Percentiles rank a stretch among this genome's conserved stretches.
These are phyloP conservation scores for Geosmithia morbida DNA, from an alignment of 2,329 filamentous ascomycete species.

Conservation along the genomic window DNA sequence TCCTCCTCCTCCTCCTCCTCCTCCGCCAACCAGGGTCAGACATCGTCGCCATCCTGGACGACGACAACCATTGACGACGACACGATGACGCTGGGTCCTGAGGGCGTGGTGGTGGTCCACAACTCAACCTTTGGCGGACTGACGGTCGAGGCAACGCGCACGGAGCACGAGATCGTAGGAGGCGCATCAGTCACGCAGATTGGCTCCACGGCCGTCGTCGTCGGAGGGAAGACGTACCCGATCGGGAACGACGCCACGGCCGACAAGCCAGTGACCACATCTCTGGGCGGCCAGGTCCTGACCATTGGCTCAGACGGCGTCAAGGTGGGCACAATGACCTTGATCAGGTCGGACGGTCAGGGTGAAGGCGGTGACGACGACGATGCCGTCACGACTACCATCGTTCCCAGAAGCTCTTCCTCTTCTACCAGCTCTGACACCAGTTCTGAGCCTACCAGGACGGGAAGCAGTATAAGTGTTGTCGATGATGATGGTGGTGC, in stretches of 20 bases:
- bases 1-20: background rate
- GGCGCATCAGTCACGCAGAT: conserved; percentile 37
- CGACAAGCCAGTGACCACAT: conserved; percentile 17
- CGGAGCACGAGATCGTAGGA: conserved; percentile 31
- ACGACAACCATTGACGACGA: conserved; percentile 32
- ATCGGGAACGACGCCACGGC: conserved; percentile 26
- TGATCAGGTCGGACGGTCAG: background rate
- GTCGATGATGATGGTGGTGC: too few species aligned
- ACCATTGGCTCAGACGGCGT: conserved; percentile 36
- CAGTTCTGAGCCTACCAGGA: too few species aligned
- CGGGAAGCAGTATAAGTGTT: too few species aligned
- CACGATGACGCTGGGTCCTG: conserved; percentile 33
- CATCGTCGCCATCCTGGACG: too few species aligned
- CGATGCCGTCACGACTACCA: conserved; percentile 19
- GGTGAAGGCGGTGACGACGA: background rate
- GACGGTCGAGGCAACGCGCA: conserved; percentile 17
- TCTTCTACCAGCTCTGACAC: too few species aligned
- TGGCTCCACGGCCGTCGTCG: conserved; percentile 30
- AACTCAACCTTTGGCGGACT: conserved; percentile 27
- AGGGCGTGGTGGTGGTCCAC: conserved; percentile 24
- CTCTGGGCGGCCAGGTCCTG: conserved; percentile 33
- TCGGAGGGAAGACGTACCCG: conserved; percentile 32
- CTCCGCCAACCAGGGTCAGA: conserved; percentile 5
- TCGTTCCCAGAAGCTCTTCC: conserved; percentile 10
- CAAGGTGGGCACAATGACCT: conserved; percentile 7